phyloP scores from a whole-genome alignment of 2,329 filamentous ascomycete species.

The Alternaria angustiovoidea region DNA sequence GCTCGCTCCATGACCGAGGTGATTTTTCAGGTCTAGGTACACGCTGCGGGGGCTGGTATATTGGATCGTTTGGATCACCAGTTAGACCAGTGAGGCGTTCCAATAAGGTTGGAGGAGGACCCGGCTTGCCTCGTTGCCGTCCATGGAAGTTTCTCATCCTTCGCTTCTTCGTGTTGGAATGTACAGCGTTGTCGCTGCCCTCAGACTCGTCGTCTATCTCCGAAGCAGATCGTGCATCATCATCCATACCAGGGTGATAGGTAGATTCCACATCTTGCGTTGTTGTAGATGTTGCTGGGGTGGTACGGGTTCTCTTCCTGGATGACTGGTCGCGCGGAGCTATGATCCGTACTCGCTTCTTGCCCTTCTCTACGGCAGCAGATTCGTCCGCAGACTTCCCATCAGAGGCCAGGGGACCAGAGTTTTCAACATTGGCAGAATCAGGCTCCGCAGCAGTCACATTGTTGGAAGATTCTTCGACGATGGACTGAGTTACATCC shows the following conservation, averaged over 20 bases:
- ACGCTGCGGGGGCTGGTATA: constrained; percentile 30
- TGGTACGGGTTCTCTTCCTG: constrained; percentile 23
- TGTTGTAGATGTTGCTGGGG: not conserved
- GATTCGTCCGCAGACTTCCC: not conserved
- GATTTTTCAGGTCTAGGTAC: constrained; percentile 1
- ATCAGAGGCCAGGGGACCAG: not conserved
- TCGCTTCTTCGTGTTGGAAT: constrained; percentile 17
- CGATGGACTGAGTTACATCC: not conserved
- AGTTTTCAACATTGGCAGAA: not conserved
- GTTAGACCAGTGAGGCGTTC: constrained; percentile 48
- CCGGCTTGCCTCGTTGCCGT: constrained; percentile 17
- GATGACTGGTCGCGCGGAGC: constrained; percentile 16
- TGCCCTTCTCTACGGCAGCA: constrained; percentile 11
- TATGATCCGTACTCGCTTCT: constrained; percentile 33
- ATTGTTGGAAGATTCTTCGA: not conserved
- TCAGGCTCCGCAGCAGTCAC: not conserved
- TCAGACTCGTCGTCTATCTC: constrained; percentile 20
- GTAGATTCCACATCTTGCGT: not conserved
- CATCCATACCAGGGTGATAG: constrained; percentile 16
- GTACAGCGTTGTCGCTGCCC: not conserved
- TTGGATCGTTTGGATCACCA: constrained; percentile 41
- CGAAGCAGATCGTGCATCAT: constrained; percentile 17
- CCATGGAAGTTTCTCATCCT: constrained; percentile 1
- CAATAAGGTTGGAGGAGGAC: constrained; percentile 35
- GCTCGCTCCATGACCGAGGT: constrained; percentile 23